Evolutionary conservation across 2,329 filamentous ascomycete species (phyloP), one percentile per base, ranked within the genome.

Genomic region (Penicillium sp.): DNA sequence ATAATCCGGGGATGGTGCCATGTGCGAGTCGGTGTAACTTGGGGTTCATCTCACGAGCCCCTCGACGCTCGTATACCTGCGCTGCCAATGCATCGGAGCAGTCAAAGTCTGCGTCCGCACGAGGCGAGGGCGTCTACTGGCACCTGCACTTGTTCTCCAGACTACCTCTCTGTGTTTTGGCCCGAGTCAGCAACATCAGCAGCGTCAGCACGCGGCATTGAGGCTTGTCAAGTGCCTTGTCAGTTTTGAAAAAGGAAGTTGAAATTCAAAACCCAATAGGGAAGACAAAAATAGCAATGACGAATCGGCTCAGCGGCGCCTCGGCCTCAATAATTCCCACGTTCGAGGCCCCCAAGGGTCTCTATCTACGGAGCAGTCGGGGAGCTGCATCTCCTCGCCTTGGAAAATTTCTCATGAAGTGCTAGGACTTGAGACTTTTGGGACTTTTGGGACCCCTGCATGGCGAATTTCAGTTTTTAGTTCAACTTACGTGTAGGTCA

Each of bases 21-120:
- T 64, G 58, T 62, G 62, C 44, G 54, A 56, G 57, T 57, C 57
- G 59, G 60, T 64, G 62, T 63, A 62, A 62, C 59, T 50, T 50
- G 40, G 3, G 8, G 5, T 40, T 40, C 16, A 40, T 11, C 38
- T 40, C 38, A 40, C 38, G 38, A 40, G 34, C 31, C 52, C 45
- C 45, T 47, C 54, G 50, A 29, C 48, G 40, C 36, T 27, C 51
- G 46, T 50, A 45, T 50, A 45, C 8, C 32, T 50, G 51, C 18
- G 21, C 21, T 57, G 36, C 43, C 45, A 49, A 60, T 57, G 18
- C 44, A 31, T 5, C 21, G 16, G 27, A 41, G 29, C 36, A 32
- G 21, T 29, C 16, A 50, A 9, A 45, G 10, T 27, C 1, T 43
- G 9, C 34, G 10, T 13, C 29, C 22, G 45, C 32, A 24, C 29